Evolutionary conservation across 495 filamentous ascomycete genomes (phyloP).

Genomic region (Aspergillus conjunctus): DNA sequence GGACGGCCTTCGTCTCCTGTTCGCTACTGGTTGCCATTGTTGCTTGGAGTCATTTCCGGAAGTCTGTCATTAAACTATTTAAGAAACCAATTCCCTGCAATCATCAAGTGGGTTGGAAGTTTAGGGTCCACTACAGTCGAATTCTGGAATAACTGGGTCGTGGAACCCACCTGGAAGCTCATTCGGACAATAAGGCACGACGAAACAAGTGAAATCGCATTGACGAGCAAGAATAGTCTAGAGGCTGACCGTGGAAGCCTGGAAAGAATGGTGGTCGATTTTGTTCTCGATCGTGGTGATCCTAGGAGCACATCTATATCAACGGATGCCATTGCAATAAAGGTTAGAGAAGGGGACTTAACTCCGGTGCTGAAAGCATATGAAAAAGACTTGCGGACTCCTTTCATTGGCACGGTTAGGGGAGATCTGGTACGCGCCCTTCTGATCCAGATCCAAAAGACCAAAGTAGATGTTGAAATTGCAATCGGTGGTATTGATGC

Average conservation of each 20-base stretch:
- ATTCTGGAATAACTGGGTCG: conserved; percentile 95
- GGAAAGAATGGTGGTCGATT: conserved; percentile 97
- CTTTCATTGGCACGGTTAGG: conserved; percentile 74
- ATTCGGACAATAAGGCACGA: conserved; percentile 92
- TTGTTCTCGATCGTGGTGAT: conserved; percentile 75
- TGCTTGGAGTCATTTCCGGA: conserved; percentile 65
- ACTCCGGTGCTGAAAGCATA: conserved; percentile 89
- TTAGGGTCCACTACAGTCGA: conserved; percentile 76
- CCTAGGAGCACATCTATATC: conserved; percentile 30
- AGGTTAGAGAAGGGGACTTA: conserved; percentile 87
- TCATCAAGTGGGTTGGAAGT: conserved; percentile 74
- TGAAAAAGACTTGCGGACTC: conserved; percentile 78
- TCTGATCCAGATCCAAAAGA: conserved; percentile 96
- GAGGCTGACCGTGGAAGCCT: conserved; percentile 86
- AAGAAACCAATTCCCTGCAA: conserved; percentile 67
- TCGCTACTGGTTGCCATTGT: conserved; percentile 84
- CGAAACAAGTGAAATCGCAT: conserved; percentile 84
- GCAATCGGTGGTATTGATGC: conserved; percentile 93
- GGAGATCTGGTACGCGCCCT: conserved; percentile 90
- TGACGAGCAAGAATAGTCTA: conserved; percentile 90
- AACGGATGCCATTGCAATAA: conserved; percentile 67
- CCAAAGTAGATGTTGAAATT: conserved; percentile 96
- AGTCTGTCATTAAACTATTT: conserved; percentile 79
- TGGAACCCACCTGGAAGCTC: conserved; percentile 79
- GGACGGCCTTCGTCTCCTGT: conserved; percentile 76